A percentile compares a stretch with the other conserved stretches of the same genome.
Conservation (phyloP, 2,329 filamentous ascomycete species). For the Alternaria metachromatica region DNA sequence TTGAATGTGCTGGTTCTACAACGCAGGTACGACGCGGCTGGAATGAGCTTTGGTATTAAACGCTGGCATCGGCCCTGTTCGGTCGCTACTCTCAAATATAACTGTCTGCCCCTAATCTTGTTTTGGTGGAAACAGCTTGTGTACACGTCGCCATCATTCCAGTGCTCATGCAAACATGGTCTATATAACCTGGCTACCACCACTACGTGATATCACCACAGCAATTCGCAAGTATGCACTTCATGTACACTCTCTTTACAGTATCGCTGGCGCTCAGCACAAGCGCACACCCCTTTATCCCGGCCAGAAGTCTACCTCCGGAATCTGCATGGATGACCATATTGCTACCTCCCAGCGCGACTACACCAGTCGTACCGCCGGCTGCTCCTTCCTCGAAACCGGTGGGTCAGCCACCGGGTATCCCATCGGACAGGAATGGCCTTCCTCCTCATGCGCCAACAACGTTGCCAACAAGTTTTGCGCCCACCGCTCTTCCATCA, state of each 20-base stretch:
- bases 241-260: not conserved
- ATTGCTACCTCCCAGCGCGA: not conserved
- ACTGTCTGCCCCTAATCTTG: not conserved
- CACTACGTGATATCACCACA: not conserved
- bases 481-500: not conserved
- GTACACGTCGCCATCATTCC: not conserved
- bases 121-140: not conserved
- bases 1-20: not conserved
- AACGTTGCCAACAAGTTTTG: not conserved
- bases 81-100: not conserved
- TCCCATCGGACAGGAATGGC: not conserved
- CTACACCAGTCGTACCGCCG: not conserved
- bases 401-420: not conserved
- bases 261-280: not conserved
- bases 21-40: not conserved
- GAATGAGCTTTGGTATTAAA: not conserved
- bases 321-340: not conserved
- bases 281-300: not conserved
- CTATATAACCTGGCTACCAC: not conserved
- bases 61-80: not conserved
- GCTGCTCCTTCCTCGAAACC: not conserved
- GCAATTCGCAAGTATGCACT: not conserved
- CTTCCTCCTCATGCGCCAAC: not conserved
- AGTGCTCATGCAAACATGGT: not conserved
- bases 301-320: not conserved